Base-by-base conservation (phyloP, 164 flowering plant genomes). In the Magnolia sinica region DNA sequence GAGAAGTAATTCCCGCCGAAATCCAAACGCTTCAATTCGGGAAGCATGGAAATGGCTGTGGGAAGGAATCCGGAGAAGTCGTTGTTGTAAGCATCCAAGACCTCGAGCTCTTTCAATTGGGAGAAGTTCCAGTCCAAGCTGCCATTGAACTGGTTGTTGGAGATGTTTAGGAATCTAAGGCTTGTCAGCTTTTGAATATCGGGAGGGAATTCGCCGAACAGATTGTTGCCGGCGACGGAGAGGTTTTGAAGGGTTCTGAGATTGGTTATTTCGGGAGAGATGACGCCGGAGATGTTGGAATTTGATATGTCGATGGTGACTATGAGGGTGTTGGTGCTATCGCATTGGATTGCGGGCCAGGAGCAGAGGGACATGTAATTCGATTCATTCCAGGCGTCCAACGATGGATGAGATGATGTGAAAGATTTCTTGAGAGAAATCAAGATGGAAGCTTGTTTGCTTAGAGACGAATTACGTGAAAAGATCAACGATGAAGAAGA, bases 1-100 rank as follows among this genome's bases (percentile, higher is more conserved):
- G 82, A 65, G 80, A 91, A 89, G 83, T 64, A 91, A 72, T 91
- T 89, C 73, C 95, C 95, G 19, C 91, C 91, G 49, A 91, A 78
- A 78, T 88, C 74, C 80, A 89, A 85, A 77, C 86, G 84, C 70
- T 45, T 76, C 50, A 91, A 77, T 72, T 77, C 82, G 0, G 82
- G 73, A 37, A 89, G 77, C 16, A 81, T 58, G 4, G 82, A 19
- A 63, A 89, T 74, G 27, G 82, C 87, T 8, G 73, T 1, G 0
- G 95, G 91, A 55, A 91, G 91, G 1, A 84, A 73, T 31, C 89
- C 89, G 11, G 73, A 70, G 81, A 91, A 85, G 37, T 75, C 80
- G 68, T 91, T 89, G 82, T 91, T 31, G 51, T 91, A 91, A 75
- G 74, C 87, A 77, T 91, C 92, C 7, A 91, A 72, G 37, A 86